Evolutionary conservation across 371 early-diverging fungal species (phyloP).

Genomic region (Zychaea mexicana): DNA sequence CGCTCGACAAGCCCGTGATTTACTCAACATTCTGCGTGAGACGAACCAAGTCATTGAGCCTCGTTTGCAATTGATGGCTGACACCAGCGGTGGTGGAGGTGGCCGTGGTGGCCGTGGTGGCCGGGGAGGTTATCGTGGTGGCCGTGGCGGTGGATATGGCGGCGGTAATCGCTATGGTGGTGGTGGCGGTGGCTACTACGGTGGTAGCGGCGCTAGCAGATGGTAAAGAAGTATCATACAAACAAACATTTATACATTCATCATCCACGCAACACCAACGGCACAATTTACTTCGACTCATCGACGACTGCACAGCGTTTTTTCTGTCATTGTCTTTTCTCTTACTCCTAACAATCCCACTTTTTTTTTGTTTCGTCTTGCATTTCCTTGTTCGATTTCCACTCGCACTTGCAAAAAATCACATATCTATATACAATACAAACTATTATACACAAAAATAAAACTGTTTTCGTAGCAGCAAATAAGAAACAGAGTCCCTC

Average conservation of each 20-base stretch:
- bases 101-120: slow-evolving; percentile 46
- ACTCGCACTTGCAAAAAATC: no score
- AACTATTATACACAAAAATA: no score
- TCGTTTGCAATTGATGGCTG: slow-evolving; percentile 81
- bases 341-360: no score
- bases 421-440: no score
- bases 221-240: slow-evolving; percentile 1
- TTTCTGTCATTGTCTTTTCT: no score
- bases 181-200: slow-evolving; percentile 29
- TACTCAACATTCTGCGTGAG: slow-evolving; percentile 90
- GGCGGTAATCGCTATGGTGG: slow-evolving; percentile 48
- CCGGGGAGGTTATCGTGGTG: slow-evolving; percentile 38
- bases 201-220: slow-evolving; percentile 36
- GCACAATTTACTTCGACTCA: neutral
- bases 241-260: neutral
- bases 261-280: neutral
- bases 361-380: no score
- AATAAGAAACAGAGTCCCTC: no score
- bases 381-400: no score
- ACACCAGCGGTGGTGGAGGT: slow-evolving; percentile 34
- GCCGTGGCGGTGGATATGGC: slow-evolving; percentile 43
- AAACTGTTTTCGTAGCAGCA: no score
- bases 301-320: no score
- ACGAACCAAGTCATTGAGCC: slow-evolving; percentile 94
- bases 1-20: slow-evolving; percentile 85